A percentile compares a stretch with the other conserved stretches of the same genome.
Evolutionary conservation across 805 yeast species (phyloP).

Genomic region (Cephaloascus albidus): DNA sequence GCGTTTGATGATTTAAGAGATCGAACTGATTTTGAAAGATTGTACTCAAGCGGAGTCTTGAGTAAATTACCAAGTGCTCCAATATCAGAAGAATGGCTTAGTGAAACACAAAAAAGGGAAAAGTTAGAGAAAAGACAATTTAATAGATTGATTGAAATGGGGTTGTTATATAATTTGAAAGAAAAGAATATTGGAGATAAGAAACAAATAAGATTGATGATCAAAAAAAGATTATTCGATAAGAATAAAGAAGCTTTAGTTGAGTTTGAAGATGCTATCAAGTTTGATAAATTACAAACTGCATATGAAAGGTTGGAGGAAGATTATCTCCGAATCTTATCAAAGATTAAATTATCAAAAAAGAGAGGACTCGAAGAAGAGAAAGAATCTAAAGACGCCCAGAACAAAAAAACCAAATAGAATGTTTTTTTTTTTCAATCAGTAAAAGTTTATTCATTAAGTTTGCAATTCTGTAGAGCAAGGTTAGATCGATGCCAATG

Average conservation of each 20-base stretch:
- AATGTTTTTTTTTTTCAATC: too few relatives aligned
- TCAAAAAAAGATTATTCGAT: constrained; percentile 66
- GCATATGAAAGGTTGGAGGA: constrained; percentile 63
- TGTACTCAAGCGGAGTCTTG: constrained; percentile 10
- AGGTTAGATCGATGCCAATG: too few relatives aligned
- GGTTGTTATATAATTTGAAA: constrained; percentile 33
- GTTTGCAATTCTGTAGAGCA: too few relatives aligned
- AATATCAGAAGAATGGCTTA: constrained; percentile 24
- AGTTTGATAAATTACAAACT: constrained; percentile 62
- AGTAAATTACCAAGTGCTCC: background rate
- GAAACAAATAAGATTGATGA: constrained; percentile 42
- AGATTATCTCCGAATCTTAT: constrained; percentile 58
- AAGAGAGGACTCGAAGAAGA: background rate
- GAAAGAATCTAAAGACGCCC: background rate
- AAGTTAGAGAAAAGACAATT: constrained; percentile 77
- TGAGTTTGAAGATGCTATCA: constrained; percentile 55
- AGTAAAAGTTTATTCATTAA: too few relatives aligned
- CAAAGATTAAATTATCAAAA: background rate
- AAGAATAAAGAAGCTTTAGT: constrained; percentile 74
- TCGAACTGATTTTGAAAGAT: constrained; percentile 57
- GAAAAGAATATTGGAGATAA: constrained; percentile 14
- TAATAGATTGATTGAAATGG: constrained; percentile 70
- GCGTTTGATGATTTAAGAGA: constrained; percentile 88
- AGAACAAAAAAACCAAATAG: background rate
- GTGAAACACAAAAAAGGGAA: constrained; percentile 21